Base-by-base conservation (phyloP, 106 monocot species). In the Platanthera guangdongensis region DNA sequence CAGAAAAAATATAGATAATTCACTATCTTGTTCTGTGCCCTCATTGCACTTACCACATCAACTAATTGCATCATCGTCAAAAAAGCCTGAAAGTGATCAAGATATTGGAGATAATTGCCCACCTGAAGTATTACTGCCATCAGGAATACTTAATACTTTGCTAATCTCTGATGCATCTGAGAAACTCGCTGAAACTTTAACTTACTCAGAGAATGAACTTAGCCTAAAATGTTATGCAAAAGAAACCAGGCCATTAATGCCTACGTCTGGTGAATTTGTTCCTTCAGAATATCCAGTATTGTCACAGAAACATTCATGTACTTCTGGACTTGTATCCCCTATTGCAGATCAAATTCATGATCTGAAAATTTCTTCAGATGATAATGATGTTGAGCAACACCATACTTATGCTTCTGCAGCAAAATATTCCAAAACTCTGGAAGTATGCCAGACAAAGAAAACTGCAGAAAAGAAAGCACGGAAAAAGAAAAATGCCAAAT, bases 401-500 rank as follows among this genome's bases (percentile, higher is more conserved):
- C 83, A 59, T 47, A 9, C 16, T 74, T 81, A 88, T 12, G 18
- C 47, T 67, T 13, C 72, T 72, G 50, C 68, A 14, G 46, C 15
- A 6, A 89, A 87, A 76, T 87, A 84, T 81, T 46, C 55, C 1
- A 77, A 90, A 73, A 68, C 18, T 65, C 7, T 39, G 16, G 87
- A 89, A 70, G 57, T 51, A 21, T 81, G 68, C 50, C 85, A 86
- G 46, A 52, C 72, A 16, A 99, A 94, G 62, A 94, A 86, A 75
- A 21, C 71, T 32, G 74, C 86, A 63, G 90, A 92, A 47, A 95
- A 90, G 81, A 95, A 95, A 74, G 82, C 88, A 30, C 90, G 79
- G 76, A 94, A 89, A 76, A 93, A 94, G 81, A 99, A 87, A 81
- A 88, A 78, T 64, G 69, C 75, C 6, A 94, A 94, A 78, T 47